Base-by-base conservation (phyloP, 2,329 filamentous ascomycete genomes). In the Ophiocordyceps sinensis region DNA sequence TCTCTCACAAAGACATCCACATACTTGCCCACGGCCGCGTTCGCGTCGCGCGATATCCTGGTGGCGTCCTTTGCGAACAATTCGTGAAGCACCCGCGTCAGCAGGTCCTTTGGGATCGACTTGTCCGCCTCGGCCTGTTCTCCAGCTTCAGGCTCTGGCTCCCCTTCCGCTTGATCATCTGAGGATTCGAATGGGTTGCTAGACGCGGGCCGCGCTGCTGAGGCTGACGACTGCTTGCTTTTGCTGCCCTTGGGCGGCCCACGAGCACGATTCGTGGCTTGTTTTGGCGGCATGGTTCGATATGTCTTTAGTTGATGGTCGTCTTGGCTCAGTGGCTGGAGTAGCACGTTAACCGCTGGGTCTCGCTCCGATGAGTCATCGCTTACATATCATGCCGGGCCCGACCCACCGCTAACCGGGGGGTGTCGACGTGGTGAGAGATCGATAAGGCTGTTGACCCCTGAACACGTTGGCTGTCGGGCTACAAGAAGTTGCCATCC, bases 1-100 rank as follows among this genome's bases (percentile, higher is more conserved):
- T 96, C 89, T 46, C 83, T 73, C 41, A 94, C 82, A 62, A 95
- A 96, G 0, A 89, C 76, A 60, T 95, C 86, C 60, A 95, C 73
- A 57, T 96, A 96, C 62, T 82, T 86, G 13, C 78, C 82, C 44
- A 88, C 73, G 1, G 87, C 75, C 7, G 66, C 71, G 56, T 88
- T 85, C 4, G 86, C 86, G 53, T 87, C 83, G 51, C 76, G 79
- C 8, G 79, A 79, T 48, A 94, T 78, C 49, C 81, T 71, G 21
- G 82, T 88, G 42, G 73, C 71, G 38, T 82, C 73, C 45, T 73
- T 70, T 50, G 81, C 69, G 54, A 95, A 94, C 56, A 83, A 77
- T 51, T 88, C 77, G 56, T 93, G 81, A 29, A 95, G 66, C 4
- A 95, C 64, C 30, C 78, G 74, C 10, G 83, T 82, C 34, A 95